Evolutionary conservation across 2,329 filamentous ascomycete species (phyloP), one percentile per base, ranked within the genome.

Genomic region (Alternaria metachromatica): DNA sequence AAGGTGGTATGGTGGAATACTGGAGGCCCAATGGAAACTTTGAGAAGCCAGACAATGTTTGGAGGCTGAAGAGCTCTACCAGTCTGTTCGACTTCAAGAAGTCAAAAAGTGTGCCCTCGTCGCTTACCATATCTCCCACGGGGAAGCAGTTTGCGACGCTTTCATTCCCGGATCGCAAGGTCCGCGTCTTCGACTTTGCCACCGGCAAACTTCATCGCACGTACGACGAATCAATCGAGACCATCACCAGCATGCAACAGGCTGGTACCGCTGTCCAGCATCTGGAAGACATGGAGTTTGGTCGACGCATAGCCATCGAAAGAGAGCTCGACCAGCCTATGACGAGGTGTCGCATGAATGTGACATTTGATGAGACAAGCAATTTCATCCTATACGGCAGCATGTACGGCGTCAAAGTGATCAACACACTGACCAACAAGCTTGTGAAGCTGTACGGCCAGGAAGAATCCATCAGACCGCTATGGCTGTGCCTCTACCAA

Each of bases 31-130:
- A 87, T 66, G 89, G 88, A 2, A 89, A 84, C 43, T 97, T 93
- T 78, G 93, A 97, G 74, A 97, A 98, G 80, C 96, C 96, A 0
- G 90, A 94, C 70, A 93, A 89, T 56, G 94, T 99, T 18, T 99
- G 97, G 78, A 87, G 93, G 70, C 92, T 94, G 82, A 99, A 99
- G 82, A 97, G 93, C 76, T 90, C 92, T 2, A 99, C 96, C 3
- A 96, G 92, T 74, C 85, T 99, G 1, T 99, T 98, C 76, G 95
- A 97, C 57, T 98, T 99, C 83, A 98, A 97, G 76, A 98, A 97
- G 81, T 88, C 79, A 30, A 98, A 97, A 79, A 92, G 94, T 0
- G 87, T 91, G 1, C 94, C 95, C 0, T 88, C 90, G 5, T 92
- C 92, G 11, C 84, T 99, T 53, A 92, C 92, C 0, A 87, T 99